Evolutionary conservation across 1,284 basidiomycete genomes (phyloP).

Genomic region (Macrocybe sp.): DNA sequence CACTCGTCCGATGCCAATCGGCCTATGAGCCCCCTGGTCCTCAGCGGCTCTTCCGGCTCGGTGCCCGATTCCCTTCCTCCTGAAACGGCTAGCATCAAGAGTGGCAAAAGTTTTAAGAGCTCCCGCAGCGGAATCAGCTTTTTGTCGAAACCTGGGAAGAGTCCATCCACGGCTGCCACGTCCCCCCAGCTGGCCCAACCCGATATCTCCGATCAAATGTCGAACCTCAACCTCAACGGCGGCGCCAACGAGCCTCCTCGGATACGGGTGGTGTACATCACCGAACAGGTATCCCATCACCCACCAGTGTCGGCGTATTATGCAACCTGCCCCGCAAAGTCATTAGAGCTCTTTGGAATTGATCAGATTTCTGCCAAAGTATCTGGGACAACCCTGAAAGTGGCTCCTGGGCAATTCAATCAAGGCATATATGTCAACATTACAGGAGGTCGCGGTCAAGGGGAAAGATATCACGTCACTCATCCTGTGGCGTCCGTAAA

Average conservation of each 20-base stretch:
- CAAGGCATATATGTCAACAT: conserved; percentile 86
- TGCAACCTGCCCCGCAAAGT: conserved; percentile 70
- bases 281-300: conserved; percentile 88
- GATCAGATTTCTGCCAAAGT: conserved; percentile 95
- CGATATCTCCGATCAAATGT: conserved; percentile 46
- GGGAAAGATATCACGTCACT: conserved; percentile 84
- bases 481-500: conserved; percentile 91
- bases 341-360: conserved; percentile 71
- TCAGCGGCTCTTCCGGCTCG: conserved; percentile 29
- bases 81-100: conserved; percentile 55
- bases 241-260: conserved; percentile 19
- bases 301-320: conserved; percentile 91
- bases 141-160: conserved; percentile 41
- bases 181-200: conserved; percentile 37
- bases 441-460: conserved; percentile 70
- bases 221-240: conserved; percentile 50
- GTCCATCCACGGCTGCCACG: conserved; percentile 54
- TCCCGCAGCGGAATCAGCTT: conserved; percentile 48
- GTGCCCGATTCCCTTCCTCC: conserved; percentile 36
- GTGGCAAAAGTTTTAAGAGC: conserved; percentile 53
- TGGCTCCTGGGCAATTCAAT: conserved; percentile 80
- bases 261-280: conserved; percentile 54
- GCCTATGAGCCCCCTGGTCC: no score
- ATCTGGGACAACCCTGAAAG: conserved; percentile 78
- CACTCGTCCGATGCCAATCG: conserved; percentile 41